Percentiles rank a stretch among this genome's conserved stretches.
Conservation (phyloP, 1,284 basidiomycete genomes). For the Irpex rosettiformis region DNA sequence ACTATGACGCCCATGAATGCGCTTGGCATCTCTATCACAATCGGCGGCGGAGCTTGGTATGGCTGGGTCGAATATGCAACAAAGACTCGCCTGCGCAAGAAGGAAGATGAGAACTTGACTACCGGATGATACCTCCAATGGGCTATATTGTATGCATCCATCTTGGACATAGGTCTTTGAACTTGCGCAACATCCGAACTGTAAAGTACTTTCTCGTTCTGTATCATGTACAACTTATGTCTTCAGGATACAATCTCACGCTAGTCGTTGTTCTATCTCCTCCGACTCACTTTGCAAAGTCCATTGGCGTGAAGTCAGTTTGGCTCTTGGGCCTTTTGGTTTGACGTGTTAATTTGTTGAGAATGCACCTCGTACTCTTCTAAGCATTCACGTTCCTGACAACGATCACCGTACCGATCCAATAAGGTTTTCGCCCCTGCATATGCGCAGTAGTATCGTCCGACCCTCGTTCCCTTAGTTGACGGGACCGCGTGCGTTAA, state of each 20-base stretch:
- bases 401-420: neutral
- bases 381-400: neutral
- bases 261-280: neutral
- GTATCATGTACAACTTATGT: neutral
- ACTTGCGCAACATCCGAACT: neutral
- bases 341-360: neutral
- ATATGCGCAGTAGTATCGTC: neutral
- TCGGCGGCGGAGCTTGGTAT: constrained; percentile 83
- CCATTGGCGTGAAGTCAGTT: neutral
- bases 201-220: neutral
- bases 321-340: neutral
- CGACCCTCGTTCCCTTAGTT: neutral
- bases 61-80: constrained; percentile 71
- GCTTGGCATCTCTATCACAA: constrained; percentile 77
- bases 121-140: neutral
- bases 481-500: neutral
- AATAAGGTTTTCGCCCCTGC: neutral
- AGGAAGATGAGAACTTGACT: neutral
- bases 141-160: neutral
- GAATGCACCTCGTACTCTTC: neutral
- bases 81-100: constrained; percentile 27
- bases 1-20: constrained; percentile 77
- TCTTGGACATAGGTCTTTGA: neutral
- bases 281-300: neutral
- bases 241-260: neutral